Evolutionary conservation across 495 filamentous ascomycete genomes (phyloP).

Genomic region (Aspergillus avenaceus): DNA sequence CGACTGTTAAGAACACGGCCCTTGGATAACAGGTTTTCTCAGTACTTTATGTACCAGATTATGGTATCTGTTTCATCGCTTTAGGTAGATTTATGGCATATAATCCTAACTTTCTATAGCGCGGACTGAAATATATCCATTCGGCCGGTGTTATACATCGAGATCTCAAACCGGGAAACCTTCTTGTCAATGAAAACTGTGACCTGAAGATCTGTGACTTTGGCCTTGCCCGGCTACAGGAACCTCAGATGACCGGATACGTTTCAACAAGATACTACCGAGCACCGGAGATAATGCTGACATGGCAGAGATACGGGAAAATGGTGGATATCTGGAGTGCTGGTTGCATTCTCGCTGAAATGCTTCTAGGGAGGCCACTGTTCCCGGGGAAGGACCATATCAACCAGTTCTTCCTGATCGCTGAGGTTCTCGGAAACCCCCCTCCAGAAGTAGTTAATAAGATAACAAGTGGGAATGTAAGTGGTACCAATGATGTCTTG

Average conservation of each 20-base stretch:
- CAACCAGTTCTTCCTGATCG: constrained; percentile 99
- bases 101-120: constrained; percentile 51
- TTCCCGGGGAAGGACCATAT: constrained; percentile 99
- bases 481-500: constrained; percentile 16
- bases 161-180: constrained; percentile 96
- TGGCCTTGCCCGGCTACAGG: constrained; percentile 91
- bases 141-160: constrained; percentile 97
- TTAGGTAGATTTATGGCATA: background rate
- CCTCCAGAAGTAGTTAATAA: constrained; percentile 97
- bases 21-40: constrained; percentile 97
- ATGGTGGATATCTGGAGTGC: constrained; percentile 99
- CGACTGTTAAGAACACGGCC: constrained; percentile 89
- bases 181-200: constrained; percentile 98
- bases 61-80: constrained; percentile 51
- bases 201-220: constrained; percentile 99
- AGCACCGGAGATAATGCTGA: constrained; percentile 98
- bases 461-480: constrained; percentile 94
- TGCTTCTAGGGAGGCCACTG: constrained; percentile 95
- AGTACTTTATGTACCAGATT: constrained; percentile 99
- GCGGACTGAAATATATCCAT: constrained; percentile 98
- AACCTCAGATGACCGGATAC: constrained; percentile 99
- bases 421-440: constrained; percentile 89
- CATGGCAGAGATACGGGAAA: constrained; percentile 98
- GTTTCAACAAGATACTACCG: constrained; percentile 98
- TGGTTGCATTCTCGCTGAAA: constrained; percentile 97